Percentiles rank a stretch among this genome's conserved stretches.
Evolutionary conservation across 176 grass and related monocot genomes (phyloP).

Genomic region (Leersia perrieri): DNA sequence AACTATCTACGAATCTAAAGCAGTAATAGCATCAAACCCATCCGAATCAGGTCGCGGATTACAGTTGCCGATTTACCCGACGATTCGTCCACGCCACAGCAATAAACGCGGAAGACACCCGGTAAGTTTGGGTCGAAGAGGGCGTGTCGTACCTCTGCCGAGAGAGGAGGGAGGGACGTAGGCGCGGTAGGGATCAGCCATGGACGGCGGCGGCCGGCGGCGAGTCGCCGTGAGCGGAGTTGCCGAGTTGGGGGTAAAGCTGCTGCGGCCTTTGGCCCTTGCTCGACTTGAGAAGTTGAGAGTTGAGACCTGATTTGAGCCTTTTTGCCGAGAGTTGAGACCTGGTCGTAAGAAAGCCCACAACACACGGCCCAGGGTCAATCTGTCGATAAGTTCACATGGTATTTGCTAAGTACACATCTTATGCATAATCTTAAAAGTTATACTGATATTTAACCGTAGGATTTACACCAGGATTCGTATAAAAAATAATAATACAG

Average conservation of each 20-base stretch:
- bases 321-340: neutral
- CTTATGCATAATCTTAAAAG: too few species aligned
- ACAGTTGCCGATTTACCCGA: neutral
- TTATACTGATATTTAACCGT: too few species aligned
- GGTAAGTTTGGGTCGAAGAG: neutral
- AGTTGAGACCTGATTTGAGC: neutral
- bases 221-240: neutral
- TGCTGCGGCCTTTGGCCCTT: neutral
- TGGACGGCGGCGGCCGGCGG: neutral
- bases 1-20: neutral
- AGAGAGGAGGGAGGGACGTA: conserved; percentile 19
- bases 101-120: neutral
- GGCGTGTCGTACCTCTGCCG: conserved; percentile 34
- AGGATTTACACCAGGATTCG: too few species aligned
- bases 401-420: too few species aligned
- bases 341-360: neutral
- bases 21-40: neutral
- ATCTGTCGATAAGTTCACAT: too few species aligned
- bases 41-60: neutral
- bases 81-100: neutral
- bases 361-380: neutral
- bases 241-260: neutral
- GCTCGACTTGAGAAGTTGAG: too few species aligned
- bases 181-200: conserved; percentile 47
- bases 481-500: too few species aligned